A percentile compares a stretch with the other conserved stretches of the same genome.
These are phyloP conservation scores for Aureobasidium lini DNA, from an alignment of 2,329 filamentous ascomycete species.

Conservation along the genomic window DNA sequence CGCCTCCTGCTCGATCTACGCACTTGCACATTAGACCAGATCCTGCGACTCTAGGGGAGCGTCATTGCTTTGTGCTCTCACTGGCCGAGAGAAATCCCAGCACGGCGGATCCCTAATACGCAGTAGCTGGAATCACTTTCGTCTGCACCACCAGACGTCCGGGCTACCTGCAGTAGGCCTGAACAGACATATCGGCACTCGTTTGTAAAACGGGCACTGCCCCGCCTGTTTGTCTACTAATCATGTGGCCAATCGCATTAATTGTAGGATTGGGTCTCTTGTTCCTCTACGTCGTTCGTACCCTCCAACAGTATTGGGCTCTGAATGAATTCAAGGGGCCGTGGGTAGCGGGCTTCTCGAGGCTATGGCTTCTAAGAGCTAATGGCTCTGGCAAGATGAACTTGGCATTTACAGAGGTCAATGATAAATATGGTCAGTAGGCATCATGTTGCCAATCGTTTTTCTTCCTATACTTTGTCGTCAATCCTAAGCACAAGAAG, in stretches of 20 bases:
- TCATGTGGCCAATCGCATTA: conserved; percentile 5
- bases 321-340: conserved; percentile 32
- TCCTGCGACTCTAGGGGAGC: neutral
- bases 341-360: conserved; percentile 30
- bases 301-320: conserved; percentile 24
- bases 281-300: conserved; percentile 18
- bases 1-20: neutral
- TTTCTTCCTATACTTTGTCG: neutral
- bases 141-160: conserved; percentile 3
- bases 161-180: conserved; percentile 5
- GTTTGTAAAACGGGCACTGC: neutral
- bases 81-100: conserved; percentile 5
- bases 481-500: neutral
- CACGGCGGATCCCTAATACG: neutral
- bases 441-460: neutral
- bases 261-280: conserved; percentile 7
- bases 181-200: neutral
- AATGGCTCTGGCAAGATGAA: conserved; percentile 33
- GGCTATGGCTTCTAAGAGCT: conserved; percentile 32
- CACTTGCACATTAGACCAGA: neutral
- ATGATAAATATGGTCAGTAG: conserved; percentile 30
- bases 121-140: neutral
- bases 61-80: conserved; percentile 5
- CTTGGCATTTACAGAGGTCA: conserved; percentile 30
- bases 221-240: neutral